Conservation (phyloP, 23 red algal species). For the Gracilariopsis chorda region DNA sequence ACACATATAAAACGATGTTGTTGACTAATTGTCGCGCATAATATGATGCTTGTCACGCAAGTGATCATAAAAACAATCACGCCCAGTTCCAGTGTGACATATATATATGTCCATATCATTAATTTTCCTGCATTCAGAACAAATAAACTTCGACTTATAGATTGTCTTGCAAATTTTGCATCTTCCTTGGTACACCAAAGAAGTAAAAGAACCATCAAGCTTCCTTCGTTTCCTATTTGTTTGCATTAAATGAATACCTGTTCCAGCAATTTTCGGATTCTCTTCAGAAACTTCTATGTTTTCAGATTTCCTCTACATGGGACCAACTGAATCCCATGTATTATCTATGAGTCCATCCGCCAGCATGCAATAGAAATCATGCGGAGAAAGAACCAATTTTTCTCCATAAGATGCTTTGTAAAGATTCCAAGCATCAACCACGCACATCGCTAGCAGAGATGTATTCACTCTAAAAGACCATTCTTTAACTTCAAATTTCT, state of each 20-base stretch:
- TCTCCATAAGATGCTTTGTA: background rate
- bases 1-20: background rate
- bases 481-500: conserved; percentile 38
- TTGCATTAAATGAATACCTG: background rate
- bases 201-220: background rate
- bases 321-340: too few species aligned
- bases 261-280: background rate
- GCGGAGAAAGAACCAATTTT: background rate
- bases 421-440: conserved; percentile 32
- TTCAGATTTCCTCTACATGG: too few species aligned
- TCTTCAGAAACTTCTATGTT: too few species aligned
- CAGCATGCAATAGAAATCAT: conserved; percentile 15
- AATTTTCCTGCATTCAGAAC: conserved; percentile 3
- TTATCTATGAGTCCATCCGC: conserved; percentile 29
- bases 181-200: background rate
- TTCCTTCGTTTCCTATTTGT: background rate
- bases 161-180: background rate
- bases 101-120: background rate
- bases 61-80: conserved; percentile 22
- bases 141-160: conserved; percentile 19
- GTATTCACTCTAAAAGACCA: conserved; percentile 31
- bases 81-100: background rate
- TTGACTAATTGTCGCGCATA: background rate
- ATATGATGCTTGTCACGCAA: background rate
- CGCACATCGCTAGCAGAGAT: conserved; percentile 4